These are phyloP conservation scores for Cladosporium sp. DNA, from an alignment of 2,329 filamentous ascomycete species.

Conservation along the genomic window DNA sequence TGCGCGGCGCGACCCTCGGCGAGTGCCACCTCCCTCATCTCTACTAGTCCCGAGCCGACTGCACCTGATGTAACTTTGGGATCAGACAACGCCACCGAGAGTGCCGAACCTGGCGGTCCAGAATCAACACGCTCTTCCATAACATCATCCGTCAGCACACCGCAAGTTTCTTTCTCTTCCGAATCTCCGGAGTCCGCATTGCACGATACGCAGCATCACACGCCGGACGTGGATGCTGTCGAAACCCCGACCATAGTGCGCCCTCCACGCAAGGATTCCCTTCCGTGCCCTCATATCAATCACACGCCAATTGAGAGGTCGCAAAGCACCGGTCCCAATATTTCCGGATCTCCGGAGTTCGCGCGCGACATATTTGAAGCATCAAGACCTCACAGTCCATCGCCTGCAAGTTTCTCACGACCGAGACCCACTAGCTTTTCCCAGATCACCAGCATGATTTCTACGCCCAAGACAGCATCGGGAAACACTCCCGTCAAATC, in stretches of 20 bases:
- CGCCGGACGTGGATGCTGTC: background rate
- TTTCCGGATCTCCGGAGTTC: background rate
- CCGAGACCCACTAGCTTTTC: constrained; percentile 17
- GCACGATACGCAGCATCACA: background rate
- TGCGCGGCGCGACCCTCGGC: background rate
- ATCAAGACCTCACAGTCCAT: constrained; percentile 19
- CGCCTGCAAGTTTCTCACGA: constrained; percentile 27
- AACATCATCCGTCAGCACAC: background rate
- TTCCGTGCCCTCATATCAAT: background rate
- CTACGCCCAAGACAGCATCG: background rate
- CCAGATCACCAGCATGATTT: background rate
- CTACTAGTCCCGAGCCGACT: too few species aligned
- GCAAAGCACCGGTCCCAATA: background rate
- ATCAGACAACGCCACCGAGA: too few species aligned
- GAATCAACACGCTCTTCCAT: background rate
- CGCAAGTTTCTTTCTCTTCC: background rate
- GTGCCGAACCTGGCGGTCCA: background rate
- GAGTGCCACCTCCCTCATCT: background rate
- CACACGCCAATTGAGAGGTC: background rate
- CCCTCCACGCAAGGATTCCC: constrained; percentile 6
- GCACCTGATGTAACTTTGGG: too few species aligned
- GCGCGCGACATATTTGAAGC: constrained; percentile 5
- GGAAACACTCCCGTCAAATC: background rate
- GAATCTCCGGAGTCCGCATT: background rate
- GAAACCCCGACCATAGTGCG: background rate